Evolutionary conservation across 2,329 filamentous ascomycete species (phyloP), one percentile per base, ranked within the genome.

Genomic region (Blastomyces silverae): DNA sequence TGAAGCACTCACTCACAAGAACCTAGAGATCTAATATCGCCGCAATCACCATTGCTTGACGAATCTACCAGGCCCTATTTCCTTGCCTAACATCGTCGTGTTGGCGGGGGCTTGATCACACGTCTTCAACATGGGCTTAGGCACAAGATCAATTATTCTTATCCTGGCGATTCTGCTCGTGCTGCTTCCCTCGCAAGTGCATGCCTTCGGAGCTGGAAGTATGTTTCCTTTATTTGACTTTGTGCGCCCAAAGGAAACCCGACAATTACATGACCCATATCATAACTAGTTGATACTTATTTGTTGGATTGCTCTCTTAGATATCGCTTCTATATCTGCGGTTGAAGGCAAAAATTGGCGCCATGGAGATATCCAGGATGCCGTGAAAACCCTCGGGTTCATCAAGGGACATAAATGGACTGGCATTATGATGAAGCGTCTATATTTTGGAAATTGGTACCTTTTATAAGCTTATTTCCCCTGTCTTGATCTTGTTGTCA

Each of bases 391-490:
- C 6, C 78, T 93, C 69, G 85, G 88, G 39, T 92, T 91, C 71
- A 82, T 93, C 65, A 84, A 88, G 68, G 90, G 90, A 65, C 90
- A 92, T 74, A 93, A 93, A 79, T 94, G 90, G 90, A 90, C 89
- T 1, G 86, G 86, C 17, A 87, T 90, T 81, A 85, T 90, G 78
- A 83, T 93, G 63, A 89, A 89, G 77, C 83, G 89, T 64, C 87
- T 88, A 39, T 93, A 92, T 78, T 93, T 93, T 79, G 90, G 90
- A 52, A 94, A 94, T 77, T 94, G 90, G 90, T 61, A 61, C 22
- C 42, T 31, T 50, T 10, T 37, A 37, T 10, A 37, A 7, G 4
- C n/a, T 17, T 25, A 25, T 53, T 31, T 17, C 6, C 34, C 10
- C 20, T n/a, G 20, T 2, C 28, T 31, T 22, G 11, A 39, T 58